Evolutionary conservation across 805 yeast species (phyloP).

Genomic region (Wickerhamomyces bovis): DNA sequence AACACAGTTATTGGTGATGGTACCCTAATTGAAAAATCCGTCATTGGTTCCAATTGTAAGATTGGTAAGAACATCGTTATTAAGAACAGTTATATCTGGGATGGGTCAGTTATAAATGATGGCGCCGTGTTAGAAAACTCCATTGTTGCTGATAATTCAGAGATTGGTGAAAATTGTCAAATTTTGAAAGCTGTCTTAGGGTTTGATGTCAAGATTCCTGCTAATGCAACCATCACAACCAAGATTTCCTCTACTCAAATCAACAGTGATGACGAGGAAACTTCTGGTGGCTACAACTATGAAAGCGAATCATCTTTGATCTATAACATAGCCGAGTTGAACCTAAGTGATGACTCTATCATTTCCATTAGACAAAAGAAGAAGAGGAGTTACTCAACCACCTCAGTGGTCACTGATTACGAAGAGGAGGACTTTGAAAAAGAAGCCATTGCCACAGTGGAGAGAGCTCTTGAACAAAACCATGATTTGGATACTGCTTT

Average conservation of each 20-base stretch:
- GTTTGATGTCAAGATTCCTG: slow-evolving; percentile 59
- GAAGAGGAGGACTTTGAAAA: slow-evolving; percentile 71
- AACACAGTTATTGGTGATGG: slow-evolving; percentile 73
- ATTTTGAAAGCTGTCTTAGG: slow-evolving; percentile 77
- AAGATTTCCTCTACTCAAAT: slow-evolving; percentile 7
- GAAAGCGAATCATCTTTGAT: slow-evolving; percentile 34
- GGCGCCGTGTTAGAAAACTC: slow-evolving; percentile 51
- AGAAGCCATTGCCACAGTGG: slow-evolving; percentile 93
- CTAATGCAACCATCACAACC: slow-evolving; percentile 4
- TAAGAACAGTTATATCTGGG: slow-evolving; percentile 82
- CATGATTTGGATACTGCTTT: slow-evolving; percentile 92
- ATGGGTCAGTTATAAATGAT: slow-evolving; percentile 68
- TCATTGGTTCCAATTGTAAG: slow-evolving; percentile 79
- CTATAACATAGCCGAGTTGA: slow-evolving; percentile 41
- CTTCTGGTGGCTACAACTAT: slow-evolving; percentile 28
- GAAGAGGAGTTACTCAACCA: slow-evolving; percentile 36
- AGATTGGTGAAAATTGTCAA: slow-evolving; percentile 44
- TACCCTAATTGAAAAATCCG: slow-evolving; percentile 57
- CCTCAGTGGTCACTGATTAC: slow-evolving; percentile 40
- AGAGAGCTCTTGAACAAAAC: slow-evolving; percentile 84
- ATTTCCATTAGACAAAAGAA: slow-evolving; percentile 42
- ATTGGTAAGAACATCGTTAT: slow-evolving; percentile 76
- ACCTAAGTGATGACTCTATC: slow-evolving; percentile 54
- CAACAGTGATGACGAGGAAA: slow-evolving; percentile 16
- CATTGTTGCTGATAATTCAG: slow-evolving; percentile 63